Base-by-base conservation (phyloP, 2,329 filamentous ascomycete species). In the Talaromyces piceae region DNA sequence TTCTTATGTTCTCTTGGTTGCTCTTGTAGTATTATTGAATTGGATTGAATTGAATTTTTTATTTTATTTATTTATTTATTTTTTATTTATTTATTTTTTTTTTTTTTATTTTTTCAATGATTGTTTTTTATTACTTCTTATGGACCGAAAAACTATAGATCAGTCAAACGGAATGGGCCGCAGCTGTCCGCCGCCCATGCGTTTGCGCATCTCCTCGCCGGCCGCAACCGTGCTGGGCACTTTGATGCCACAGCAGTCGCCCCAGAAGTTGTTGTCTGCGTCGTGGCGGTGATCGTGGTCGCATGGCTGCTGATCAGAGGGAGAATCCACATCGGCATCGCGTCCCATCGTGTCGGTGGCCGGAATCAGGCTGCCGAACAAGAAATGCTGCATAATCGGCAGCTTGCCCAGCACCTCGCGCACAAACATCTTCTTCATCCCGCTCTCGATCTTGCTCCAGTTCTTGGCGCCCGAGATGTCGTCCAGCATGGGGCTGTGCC, bases 401-500 rank as follows among this genome's bases (percentile, higher is more conserved):
- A 98, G 68, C 70, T 98, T 98, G 27, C 87, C 84, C 47, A 98
- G 70, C 1, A 98, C 91, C 69, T 98, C 93, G 37, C 85, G 87
- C 47, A 91, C 79, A 64, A 97, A 97, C 94, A 98, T 98, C 59
- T 89, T 87, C 54, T 88, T 81, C 94, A 98, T 97, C 5, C 93
- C 93, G 23, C 79, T 86, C 67, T 97, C 91, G 46, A 98, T 87
- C 75, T 98, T 98, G 57, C 71, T 74, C 93, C 93, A 98, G 33
- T 78, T 87, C 67, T 88, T 91, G 13, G 91, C 87, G 1, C 88
- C 84, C 3, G 87, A 93, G 57, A 98, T 98, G 67, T 98, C 93
- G 65, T 98, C 93, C 16, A 98, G 81, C 94, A 98, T 97, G 3
- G 94, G 93, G 57, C 86, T 91, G 63, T 98, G 94, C 93, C 93